Evolutionary conservation across 140 eudicot species (phyloP), one percentile per base, ranked within the genome.

Genomic region (Oenanthe javanica): DNA sequence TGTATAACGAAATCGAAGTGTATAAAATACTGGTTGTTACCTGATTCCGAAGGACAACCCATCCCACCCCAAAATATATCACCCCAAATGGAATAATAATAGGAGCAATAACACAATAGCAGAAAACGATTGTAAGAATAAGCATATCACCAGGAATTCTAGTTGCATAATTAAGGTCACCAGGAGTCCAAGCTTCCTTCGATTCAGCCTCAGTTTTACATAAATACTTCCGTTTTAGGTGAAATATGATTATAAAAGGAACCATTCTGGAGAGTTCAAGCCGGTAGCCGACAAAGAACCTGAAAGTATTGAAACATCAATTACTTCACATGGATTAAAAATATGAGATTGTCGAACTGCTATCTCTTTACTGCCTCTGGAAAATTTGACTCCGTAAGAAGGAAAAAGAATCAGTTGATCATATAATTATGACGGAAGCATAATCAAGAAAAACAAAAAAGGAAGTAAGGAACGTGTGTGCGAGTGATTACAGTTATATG

Each of bases 261-360:
- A 95, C 87, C 57, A 95, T 36, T 57, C 99, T 81, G 31, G 97
- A 92, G n/a, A 95, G 82, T 88, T 92, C 97, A 8, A 95, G 92
- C 88, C 99, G 97, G 40, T 89, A 95, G 18, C 99, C 97, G n/a
- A 92, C 97, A 82, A 95, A 95, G 88, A 95, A 92, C 85, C 99
- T 95, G 87, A 4, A 66, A 8, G 69, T 59, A n/a, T 59, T 59
- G 36, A 59, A 27, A 69, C 18, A 25, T 69, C 74, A 69, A 8
- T 67, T 67, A 21, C 31, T 19, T 64, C 43, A 2, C 19, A 66
- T 66, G 43, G 40, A 76, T 76, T n/a, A 59, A 21, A 59, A 59
- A 8, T 7, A 59, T 59, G 31, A 59, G 67, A 59, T 21, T 59
- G 11, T 5, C 4, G 6, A 57, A 18, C 66, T 2, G 52, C 27